phyloP scores from a whole-genome alignment of 2,329 filamentous ascomycete species.

The Colletotrichum kahawae region DNA sequence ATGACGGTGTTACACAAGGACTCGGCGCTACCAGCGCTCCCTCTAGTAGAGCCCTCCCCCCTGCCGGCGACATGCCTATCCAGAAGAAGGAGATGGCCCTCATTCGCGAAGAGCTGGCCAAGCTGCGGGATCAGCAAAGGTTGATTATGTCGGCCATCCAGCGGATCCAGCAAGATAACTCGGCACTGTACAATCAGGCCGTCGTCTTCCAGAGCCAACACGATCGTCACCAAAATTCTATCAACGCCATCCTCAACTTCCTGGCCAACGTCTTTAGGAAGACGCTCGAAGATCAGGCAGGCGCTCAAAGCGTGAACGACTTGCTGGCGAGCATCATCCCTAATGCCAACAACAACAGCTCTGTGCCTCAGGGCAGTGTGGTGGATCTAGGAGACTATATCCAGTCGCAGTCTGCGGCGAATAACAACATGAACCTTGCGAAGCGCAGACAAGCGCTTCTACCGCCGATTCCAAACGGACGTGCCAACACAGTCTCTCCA shows the following conservation, averaged over 20 bases:
- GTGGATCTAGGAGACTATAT: conserved; percentile 67
- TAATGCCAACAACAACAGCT: conserved; percentile 44
- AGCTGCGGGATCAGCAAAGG: conserved; percentile 84
- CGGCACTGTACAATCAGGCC: conserved; percentile 86
- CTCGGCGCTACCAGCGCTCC: conserved; percentile 26
- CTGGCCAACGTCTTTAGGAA: conserved; percentile 96
- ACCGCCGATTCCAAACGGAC: conserved; percentile 53
- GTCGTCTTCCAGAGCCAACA: conserved; percentile 89
- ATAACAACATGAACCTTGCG: conserved; percentile 43
- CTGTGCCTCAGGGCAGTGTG: conserved; percentile 58
- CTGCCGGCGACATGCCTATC: conserved; percentile 52
- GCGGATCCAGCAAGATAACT: conserved; percentile 83
- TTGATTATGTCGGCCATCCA: conserved; percentile 84
- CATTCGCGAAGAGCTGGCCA: conserved; percentile 80
- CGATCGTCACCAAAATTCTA: conserved; percentile 96
- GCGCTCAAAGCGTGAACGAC: conserved; percentile 78
- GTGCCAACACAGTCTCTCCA: conserved; percentile 31
- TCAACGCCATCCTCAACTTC: conserved; percentile 98
- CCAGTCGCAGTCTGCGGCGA: conserved; percentile 47
- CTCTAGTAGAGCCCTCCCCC: conserved; percentile 42
- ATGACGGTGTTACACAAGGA: conserved; percentile 37
- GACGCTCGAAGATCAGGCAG: conserved; percentile 83
- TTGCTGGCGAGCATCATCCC: conserved; percentile 81
- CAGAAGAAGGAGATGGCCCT: conserved; percentile 77
- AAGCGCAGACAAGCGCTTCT: conserved; percentile 61